Conservation (phyloP, 495 filamentous ascomycete species). For the Beverwykella pulmonaria region DNA sequence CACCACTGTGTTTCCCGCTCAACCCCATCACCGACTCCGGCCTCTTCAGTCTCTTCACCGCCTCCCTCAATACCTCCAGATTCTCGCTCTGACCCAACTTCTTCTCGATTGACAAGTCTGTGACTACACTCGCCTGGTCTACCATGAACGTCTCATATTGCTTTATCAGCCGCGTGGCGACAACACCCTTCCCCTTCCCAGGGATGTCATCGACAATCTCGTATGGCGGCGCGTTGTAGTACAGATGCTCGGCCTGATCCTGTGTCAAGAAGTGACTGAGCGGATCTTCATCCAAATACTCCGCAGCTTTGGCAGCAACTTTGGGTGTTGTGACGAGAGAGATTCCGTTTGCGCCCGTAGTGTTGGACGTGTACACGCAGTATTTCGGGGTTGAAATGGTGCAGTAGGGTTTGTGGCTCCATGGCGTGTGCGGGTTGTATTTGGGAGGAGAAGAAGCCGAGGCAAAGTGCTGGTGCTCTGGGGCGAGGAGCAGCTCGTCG, state of each 20-base stretch:
- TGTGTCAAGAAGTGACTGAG: slow-evolving; percentile 2
- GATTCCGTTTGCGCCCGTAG: slow-evolving; percentile 2
- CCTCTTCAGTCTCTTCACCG: slow-evolving; percentile 1
- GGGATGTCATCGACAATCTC: slow-evolving; percentile 7
- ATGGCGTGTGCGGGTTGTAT: neutral
- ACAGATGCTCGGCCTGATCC: neutral
- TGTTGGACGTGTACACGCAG: slow-evolving; percentile 19
- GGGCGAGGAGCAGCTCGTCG: slow-evolving; percentile 4
- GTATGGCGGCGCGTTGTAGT: slow-evolving; percentile 3
- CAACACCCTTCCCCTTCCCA: slow-evolving; percentile 24
- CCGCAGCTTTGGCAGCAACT: neutral
- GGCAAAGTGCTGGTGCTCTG: neutral
- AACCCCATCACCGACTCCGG: slow-evolving; percentile 2
- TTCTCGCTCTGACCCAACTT: neutral
- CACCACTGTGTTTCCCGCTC: slow-evolving; percentile 7
- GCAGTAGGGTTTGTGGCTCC: slow-evolving; percentile 13
- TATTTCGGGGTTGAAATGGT: slow-evolving; percentile 1
- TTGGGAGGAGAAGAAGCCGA: neutral
- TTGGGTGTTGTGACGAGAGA: slow-evolving; percentile 5
- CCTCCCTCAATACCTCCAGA: neutral
- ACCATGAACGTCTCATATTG: slow-evolving; percentile 31
- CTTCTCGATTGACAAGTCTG: slow-evolving; percentile 17
- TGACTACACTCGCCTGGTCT: slow-evolving; percentile 15
- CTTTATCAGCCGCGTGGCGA: slow-evolving; percentile 18
- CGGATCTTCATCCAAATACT: slow-evolving; percentile 17